Percentiles rank a stretch among this genome's conserved stretches.
These are phyloP conservation scores for Canariomyces notabilis DNA, from an alignment of 2,329 filamentous ascomycete species.

Conservation along the genomic window DNA sequence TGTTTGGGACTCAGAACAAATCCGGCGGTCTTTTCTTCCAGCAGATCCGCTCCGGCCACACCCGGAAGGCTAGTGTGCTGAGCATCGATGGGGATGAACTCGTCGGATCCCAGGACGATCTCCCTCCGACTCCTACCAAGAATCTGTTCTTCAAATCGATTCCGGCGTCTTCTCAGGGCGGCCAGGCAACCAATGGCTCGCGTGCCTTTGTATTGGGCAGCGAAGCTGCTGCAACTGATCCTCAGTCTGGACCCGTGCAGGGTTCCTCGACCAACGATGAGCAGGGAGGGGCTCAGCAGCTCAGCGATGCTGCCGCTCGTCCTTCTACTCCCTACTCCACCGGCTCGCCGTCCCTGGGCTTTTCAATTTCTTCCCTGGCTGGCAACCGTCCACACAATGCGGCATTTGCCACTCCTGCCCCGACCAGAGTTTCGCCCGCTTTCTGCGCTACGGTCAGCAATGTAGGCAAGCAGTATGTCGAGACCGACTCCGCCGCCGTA, in stretches of 20 bases:
- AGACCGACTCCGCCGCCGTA: constrained; percentile 45
- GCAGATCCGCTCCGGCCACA: constrained; percentile 45
- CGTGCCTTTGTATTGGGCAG: constrained; percentile 17
- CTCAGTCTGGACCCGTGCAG: constrained; percentile 8
- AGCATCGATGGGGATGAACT: constrained; percentile 70
- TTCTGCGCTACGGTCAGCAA: constrained; percentile 27
- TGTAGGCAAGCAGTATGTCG: constrained; percentile 43
- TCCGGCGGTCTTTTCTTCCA: constrained; percentile 67
- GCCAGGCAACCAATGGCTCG: constrained; percentile 15
- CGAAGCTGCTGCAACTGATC: constrained; percentile 8
- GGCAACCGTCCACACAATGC: constrained; percentile 17
- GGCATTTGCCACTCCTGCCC: constrained; percentile 33
- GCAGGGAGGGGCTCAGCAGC: constrained; percentile 18
- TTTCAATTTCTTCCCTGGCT: constrained; percentile 14
- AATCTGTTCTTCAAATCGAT: constrained; percentile 43
- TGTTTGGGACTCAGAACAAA: constrained; percentile 52
- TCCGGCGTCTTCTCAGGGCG: constrained; percentile 16
- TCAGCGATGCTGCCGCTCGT: constrained; percentile 13
- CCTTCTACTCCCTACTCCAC: constrained; percentile 16
- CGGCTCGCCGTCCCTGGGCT: constrained; percentile 15
- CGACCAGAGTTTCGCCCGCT: constrained; percentile 25
- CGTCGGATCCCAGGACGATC: constrained; percentile 54
- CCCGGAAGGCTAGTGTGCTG: constrained; percentile 63
- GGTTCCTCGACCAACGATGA: constrained; percentile 7
- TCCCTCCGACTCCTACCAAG: constrained; percentile 94